Percentiles rank a stretch among this genome's conserved stretches.
Evolutionary conservation across 192 early-diverging fungal species (phyloP).

Genomic region (Bifiguratus adelaidae): DNA sequence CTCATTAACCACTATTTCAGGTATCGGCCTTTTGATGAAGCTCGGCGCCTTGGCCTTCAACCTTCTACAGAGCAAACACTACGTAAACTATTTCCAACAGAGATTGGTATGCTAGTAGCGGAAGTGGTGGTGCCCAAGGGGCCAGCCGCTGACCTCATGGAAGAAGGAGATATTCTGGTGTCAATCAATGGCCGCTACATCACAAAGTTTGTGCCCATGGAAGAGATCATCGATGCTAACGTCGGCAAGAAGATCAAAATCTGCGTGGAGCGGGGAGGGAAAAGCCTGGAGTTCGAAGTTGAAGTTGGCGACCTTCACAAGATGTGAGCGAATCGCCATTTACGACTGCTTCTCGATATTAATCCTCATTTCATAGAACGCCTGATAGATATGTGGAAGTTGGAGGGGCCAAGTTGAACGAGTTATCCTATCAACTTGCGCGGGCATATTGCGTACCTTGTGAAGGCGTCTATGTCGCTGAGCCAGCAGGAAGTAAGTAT

Average conservation of each 20-base stretch:
- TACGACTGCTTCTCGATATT: background rate
- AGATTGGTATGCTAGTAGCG: conserved; percentile 72
- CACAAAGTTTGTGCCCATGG: conserved; percentile 77
- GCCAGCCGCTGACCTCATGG: conserved; percentile 49
- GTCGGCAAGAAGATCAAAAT: conserved; percentile 46
- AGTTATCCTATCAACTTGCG: conserved; percentile 66
- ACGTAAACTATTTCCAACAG: conserved; percentile 42
- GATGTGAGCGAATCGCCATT: too few relatives aligned
- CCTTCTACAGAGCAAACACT: conserved; percentile 51
- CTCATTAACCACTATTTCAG: conserved; percentile 2
- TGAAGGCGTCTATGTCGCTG: conserved; percentile 73
- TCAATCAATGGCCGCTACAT: conserved; percentile 57
- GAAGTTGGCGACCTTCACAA: conserved; percentile 61
- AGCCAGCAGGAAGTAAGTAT: conserved; percentile 32
- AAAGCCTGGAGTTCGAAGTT: conserved; percentile 43
- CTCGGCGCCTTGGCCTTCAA: conserved; percentile 54
- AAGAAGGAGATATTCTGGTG: conserved; percentile 70
- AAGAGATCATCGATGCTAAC: conserved; percentile 58
- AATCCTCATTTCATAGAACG: conserved; percentile 21
- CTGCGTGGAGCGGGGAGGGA: conserved; percentile 64
- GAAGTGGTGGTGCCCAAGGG: conserved; percentile 67
- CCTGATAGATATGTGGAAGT: conserved; percentile 79
- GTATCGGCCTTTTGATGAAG: conserved; percentile 68
- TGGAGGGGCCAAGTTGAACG: conserved; percentile 68
- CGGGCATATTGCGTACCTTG: conserved; percentile 53